These are phyloP conservation scores for Adansonia gregorii DNA, from an alignment of 441 rosid species.

Conservation along the genomic window DNA sequence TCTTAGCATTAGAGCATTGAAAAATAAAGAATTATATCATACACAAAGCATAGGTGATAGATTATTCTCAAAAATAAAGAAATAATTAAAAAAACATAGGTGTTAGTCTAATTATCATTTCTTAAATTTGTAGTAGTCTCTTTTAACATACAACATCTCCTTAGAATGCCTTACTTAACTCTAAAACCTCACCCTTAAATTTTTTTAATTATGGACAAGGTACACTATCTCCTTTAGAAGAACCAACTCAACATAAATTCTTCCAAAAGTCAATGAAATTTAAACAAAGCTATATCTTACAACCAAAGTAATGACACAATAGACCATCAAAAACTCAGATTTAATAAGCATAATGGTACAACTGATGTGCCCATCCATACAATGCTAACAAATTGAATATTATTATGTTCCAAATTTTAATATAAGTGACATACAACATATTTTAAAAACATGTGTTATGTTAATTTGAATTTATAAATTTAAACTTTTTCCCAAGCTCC, in stretches of 20 bases:
- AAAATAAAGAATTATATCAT: not conserved
- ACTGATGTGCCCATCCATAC: not conserved
- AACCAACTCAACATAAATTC: not conserved
- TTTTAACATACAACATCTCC: not conserved
- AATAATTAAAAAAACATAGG: not conserved
- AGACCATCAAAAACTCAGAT: not conserved
- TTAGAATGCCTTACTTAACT: conserved; percentile 4
- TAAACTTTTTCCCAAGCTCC: not conserved
- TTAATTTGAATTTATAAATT: not conserved
- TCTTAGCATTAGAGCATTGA: too few species aligned
- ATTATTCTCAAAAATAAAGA: not conserved
- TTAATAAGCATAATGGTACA: not conserved
- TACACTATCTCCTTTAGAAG: not conserved
- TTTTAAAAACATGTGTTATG: not conserved
- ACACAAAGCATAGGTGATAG: not conserved
- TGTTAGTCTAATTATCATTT: not conserved
- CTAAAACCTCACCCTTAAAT: not conserved
- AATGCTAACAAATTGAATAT: not conserved
- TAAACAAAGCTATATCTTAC: not conserved
- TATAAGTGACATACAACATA: not conserved
- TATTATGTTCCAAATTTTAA: not conserved
- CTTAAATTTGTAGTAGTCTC: not conserved
- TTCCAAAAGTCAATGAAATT: not conserved
- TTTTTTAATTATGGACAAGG: not conserved
- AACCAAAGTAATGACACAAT: not conserved